phyloP scores from a whole-genome alignment of 1,139 yeast genomes.

The Suhomyces chickasaworum region DNA sequence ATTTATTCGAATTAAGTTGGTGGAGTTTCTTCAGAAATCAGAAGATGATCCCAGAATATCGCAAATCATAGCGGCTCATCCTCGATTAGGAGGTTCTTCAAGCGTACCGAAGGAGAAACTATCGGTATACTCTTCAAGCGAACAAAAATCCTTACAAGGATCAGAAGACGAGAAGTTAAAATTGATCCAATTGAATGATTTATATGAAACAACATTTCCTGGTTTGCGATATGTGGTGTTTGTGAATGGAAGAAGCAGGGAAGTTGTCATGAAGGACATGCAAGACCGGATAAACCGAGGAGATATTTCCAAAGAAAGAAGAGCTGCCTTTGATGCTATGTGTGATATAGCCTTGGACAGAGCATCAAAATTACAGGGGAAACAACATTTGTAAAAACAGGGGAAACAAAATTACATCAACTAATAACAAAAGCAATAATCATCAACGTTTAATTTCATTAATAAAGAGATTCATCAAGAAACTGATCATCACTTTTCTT shows the following conservation, averaged over 20 bases:
- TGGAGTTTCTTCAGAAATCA: slow-evolving; percentile 28
- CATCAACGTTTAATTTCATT: too few relatives aligned
- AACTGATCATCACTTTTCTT: too few relatives aligned
- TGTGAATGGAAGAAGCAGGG: slow-evolving; percentile 78
- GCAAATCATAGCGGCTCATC: slow-evolving; percentile 79
- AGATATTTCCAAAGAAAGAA: slow-evolving; percentile 56
- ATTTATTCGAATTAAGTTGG: slow-evolving; percentile 40
- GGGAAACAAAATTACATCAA: too few relatives aligned
- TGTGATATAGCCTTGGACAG: slow-evolving; percentile 87
- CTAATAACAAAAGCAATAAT: too few relatives aligned
- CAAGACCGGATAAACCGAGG: slow-evolving; percentile 54
- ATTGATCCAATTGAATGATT: slow-evolving; percentile 55
- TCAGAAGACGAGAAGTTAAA: slow-evolving; percentile 47
- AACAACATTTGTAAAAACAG: slow-evolving; percentile 4
- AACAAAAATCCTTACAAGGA: slow-evolving; percentile 64
- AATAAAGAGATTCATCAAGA: too few relatives aligned
- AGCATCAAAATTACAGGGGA: slow-evolving; percentile 47
- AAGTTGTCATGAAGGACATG: slow-evolving; percentile 69
- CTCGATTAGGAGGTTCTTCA: slow-evolving; percentile 72
- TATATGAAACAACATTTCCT: slow-evolving; percentile 71
- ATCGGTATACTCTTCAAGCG: slow-evolving; percentile 67
- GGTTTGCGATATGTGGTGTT: slow-evolving; percentile 89
- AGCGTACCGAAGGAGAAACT: slow-evolving; percentile 38
- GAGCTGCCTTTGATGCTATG: slow-evolving; percentile 78
- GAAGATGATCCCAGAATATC: slow-evolving; percentile 36